These are phyloP conservation scores for Fusarium armeniacum DNA, from an alignment of 2,329 filamentous ascomycete species.

Conservation along the genomic window DNA sequence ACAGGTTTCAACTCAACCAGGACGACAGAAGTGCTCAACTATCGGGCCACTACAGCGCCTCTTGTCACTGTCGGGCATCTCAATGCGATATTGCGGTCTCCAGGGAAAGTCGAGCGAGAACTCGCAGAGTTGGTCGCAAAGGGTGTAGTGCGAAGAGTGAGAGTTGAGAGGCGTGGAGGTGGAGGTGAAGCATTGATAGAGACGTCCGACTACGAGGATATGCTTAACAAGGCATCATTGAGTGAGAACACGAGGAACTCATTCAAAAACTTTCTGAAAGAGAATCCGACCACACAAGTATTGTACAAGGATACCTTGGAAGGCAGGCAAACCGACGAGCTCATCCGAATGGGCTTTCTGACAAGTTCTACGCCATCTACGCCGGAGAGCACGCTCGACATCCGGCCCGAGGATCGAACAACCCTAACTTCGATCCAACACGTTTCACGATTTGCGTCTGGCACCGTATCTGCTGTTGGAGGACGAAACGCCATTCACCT, in stretches of 20 bases:
- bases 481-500: slow-evolving; percentile 75
- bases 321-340: slow-evolving; percentile 64
- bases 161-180: slow-evolving; percentile 71
- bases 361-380: slow-evolving; percentile 60
- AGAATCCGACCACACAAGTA: slow-evolving; percentile 61
- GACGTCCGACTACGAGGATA: slow-evolving; percentile 66
- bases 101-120: slow-evolving; percentile 76
- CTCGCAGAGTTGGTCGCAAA: slow-evolving; percentile 70
- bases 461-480: slow-evolving; percentile 77
- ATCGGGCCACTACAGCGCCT: slow-evolving; percentile 70
- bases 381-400: slow-evolving; percentile 57
- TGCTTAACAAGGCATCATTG: slow-evolving; percentile 59
- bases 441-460: slow-evolving; percentile 75
- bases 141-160: slow-evolving; percentile 72
- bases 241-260: slow-evolving; percentile 61
- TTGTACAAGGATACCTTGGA: slow-evolving; percentile 55
- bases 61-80: slow-evolving; percentile 77
- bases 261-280: slow-evolving; percentile 66
- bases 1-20: slow-evolving; percentile 74
- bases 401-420: slow-evolving; percentile 67
- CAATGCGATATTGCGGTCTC: slow-evolving; percentile 71
- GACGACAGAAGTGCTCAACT: slow-evolving; percentile 74
- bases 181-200: slow-evolving; percentile 76
- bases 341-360: slow-evolving; percentile 77
- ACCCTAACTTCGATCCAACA: slow-evolving; percentile 72